phyloP scores from a whole-genome alignment of 768 basidiomycete genomes.

The Lactifluus hygrophoroides region DNA sequence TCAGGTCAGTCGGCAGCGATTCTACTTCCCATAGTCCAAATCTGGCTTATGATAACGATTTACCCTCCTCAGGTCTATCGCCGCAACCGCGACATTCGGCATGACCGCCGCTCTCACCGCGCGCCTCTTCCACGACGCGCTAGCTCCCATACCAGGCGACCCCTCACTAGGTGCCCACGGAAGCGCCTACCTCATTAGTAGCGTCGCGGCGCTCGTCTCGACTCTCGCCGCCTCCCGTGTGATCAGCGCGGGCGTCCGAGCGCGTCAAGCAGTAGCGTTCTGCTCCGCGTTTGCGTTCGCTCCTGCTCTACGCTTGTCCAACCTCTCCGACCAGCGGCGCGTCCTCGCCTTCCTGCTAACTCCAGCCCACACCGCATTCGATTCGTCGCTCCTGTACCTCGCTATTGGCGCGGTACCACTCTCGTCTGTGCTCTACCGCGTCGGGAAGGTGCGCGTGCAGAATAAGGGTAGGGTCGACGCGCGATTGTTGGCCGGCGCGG shows the following conservation, averaged over 20 bases:
- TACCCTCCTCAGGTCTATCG: slow-evolving; percentile 53
- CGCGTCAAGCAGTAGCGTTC: slow-evolving; percentile 27
- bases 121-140: slow-evolving; percentile 29
- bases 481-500: slow-evolving; percentile 41
- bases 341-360: slow-evolving; percentile 47
- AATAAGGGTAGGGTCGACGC: slow-evolving; percentile 34
- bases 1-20: slow-evolving; percentile 32
- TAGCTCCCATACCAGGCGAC: slow-evolving; percentile 24
- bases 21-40: neutral
- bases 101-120: slow-evolving; percentile 40
- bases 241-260: neutral
- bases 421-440: slow-evolving; percentile 37
- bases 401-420: slow-evolving; percentile 45
- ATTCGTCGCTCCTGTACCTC: slow-evolving; percentile 47
- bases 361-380: slow-evolving; percentile 42
- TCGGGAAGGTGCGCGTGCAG: slow-evolving; percentile 34
- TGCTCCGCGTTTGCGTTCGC: slow-evolving; percentile 43
- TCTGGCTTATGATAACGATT: slow-evolving; percentile 29
- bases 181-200: slow-evolving; percentile 24
- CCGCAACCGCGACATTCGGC: slow-evolving; percentile 47
- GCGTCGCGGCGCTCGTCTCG: slow-evolving; percentile 19
- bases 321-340: slow-evolving; percentile 40
- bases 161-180: slow-evolving; percentile 23
- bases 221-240: slow-evolving; percentile 9
- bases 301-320: slow-evolving; percentile 44